Evolutionary conservation across 305 asterid species (phyloP).

Genomic region (Solanum hybrid): DNA sequence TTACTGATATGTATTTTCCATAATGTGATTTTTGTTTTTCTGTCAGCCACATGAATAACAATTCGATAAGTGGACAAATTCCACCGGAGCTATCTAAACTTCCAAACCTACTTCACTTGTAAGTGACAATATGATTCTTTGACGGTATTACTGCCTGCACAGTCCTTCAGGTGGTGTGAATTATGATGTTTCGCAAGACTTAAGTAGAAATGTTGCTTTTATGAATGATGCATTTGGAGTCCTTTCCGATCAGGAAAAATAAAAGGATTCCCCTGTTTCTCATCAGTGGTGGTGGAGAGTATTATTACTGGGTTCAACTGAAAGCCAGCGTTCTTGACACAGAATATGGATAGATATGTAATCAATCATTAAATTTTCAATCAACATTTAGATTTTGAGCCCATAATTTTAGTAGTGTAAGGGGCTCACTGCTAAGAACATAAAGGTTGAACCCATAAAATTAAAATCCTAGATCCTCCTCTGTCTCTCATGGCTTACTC

Average conservation of each 20-base stretch:
- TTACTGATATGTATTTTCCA: constrained; percentile 6
- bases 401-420: not conserved
- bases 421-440: not conserved
- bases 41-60: constrained; percentile 99
- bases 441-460: not conserved
- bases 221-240: not conserved
- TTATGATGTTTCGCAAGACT: not conserved
- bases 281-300: not conserved
- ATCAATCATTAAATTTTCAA: not conserved
- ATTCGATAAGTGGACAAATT: constrained; percentile 85
- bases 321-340: not conserved
- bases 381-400: not conserved
- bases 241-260: not conserved
- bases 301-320: not conserved
- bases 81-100: constrained; percentile 75
- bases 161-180: not conserved
- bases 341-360: not conserved
- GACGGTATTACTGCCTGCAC: not conserved
- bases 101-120: constrained; percentile 86
- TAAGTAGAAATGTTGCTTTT: not conserved
- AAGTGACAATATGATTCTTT: constrained; percentile 27
- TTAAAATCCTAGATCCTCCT: not conserved
- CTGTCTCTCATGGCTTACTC: not conserved
- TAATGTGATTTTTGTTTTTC: constrained; percentile 2
- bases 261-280: not conserved